These are phyloP conservation scores for Entomophthora muscae DNA, from an alignment of 371 early-diverging fungal species.

Conservation along the genomic window DNA sequence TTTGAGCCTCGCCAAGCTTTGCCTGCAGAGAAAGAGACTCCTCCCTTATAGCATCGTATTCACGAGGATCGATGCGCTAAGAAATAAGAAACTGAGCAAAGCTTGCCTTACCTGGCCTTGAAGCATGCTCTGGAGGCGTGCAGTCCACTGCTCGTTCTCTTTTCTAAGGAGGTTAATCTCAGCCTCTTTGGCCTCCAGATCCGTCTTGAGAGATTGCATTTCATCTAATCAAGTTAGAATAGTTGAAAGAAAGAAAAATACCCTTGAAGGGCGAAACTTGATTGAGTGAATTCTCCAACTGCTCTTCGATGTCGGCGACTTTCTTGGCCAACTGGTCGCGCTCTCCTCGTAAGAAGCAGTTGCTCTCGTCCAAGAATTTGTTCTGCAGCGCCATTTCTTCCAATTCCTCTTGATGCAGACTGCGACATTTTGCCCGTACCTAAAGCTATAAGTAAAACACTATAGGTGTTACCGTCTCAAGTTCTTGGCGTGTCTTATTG, in stretches of 20 bases:
- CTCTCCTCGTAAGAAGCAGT: not conserved
- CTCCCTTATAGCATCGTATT: too few relatives aligned
- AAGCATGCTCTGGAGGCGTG: too few relatives aligned
- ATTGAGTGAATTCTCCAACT: too few relatives aligned
- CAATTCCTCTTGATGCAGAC: not conserved
- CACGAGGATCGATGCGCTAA: too few relatives aligned
- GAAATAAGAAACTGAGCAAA: too few relatives aligned
- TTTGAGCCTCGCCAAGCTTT: too few relatives aligned
- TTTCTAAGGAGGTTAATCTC: not conserved
- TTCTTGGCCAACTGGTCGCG: too few relatives aligned
- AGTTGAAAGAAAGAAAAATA: too few relatives aligned
- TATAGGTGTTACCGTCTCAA: not conserved
- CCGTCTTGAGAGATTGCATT: not conserved
- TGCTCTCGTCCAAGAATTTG: not conserved
- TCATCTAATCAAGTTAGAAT: not conserved
- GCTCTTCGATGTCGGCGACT: too few relatives aligned
- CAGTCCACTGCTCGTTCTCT: not conserved
- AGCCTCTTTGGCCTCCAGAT: not conserved
- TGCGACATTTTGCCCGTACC: not conserved
- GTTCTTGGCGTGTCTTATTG: not conserved
- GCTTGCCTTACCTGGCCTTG: too few relatives aligned
- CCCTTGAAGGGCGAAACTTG: too few relatives aligned
- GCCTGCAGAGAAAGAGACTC: too few relatives aligned
- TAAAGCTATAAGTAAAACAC: not conserved
- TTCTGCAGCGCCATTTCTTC: not conserved